Evolutionary conservation across 768 basidiomycete genomes (phyloP).

Genomic region (Mycena albidolilacea): DNA sequence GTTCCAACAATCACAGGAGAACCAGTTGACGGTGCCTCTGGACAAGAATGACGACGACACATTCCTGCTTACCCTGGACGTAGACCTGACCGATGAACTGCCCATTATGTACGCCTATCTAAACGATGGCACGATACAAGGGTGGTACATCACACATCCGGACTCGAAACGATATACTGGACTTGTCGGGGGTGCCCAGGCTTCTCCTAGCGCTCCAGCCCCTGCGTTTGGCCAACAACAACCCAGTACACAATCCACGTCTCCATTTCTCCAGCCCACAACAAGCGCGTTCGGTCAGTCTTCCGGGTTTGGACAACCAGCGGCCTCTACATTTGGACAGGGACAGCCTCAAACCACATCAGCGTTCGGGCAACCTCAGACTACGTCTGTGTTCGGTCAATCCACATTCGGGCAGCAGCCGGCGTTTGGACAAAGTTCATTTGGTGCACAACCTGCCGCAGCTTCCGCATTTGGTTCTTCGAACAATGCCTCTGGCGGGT

Average conservation of each 20-base stretch:
- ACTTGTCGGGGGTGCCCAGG: conserved; percentile 55
- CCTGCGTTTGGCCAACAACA: conserved; percentile 31
- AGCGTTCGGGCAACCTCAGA: conserved; percentile 25
- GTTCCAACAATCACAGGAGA: conserved; percentile 66
- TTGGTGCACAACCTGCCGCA: conserved; percentile 54
- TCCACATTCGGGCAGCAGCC: conserved; percentile 56
- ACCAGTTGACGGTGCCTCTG: conserved; percentile 74
- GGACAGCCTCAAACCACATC: conserved; percentile 45
- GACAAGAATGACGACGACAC: conserved; percentile 82
- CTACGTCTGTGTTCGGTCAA: conserved; percentile 52
- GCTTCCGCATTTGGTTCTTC: conserved; percentile 52
- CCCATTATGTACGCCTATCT: conserved; percentile 84
- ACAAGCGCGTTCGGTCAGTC: conserved; percentile 49
- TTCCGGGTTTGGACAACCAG: conserved; percentile 40
- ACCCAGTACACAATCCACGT: conserved; percentile 38
- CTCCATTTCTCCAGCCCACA: conserved; percentile 44
- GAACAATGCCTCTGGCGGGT: conserved; percentile 43
- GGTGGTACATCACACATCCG: conserved; percentile 77
- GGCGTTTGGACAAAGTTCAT: conserved; percentile 49
- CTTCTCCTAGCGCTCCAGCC: conserved; percentile 33
- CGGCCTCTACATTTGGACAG: conserved; percentile 47
- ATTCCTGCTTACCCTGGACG: conserved; percentile 71
- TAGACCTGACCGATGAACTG: conserved; percentile 70
- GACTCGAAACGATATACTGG: conserved; percentile 69
- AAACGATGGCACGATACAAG: conserved; percentile 84